phyloP scores from a whole-genome alignment of 257 asterid species.

The Salvia hispanica region DNA sequence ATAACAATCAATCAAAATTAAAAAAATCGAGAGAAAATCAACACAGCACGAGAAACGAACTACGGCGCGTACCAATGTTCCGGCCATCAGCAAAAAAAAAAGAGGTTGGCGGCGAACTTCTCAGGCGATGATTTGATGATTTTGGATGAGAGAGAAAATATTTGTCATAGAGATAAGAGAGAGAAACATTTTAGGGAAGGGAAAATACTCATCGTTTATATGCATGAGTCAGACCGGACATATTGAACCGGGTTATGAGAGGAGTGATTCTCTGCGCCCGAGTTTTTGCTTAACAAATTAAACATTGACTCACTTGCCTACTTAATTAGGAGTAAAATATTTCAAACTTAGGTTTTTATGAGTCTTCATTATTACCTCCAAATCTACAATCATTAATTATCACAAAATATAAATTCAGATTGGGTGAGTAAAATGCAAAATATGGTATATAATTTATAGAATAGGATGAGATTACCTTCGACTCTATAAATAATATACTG shows the following conservation, averaged over 20 bases:
- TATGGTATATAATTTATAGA: not conserved
- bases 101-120: slow-evolving; percentile 35
- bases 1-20: slow-evolving; percentile 34
- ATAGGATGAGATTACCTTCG: no score
- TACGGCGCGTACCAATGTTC: slow-evolving; percentile 33
- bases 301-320: slow-evolving; percentile 3
- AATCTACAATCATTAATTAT: not conserved
- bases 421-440: not conserved
- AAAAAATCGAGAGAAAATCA: not conserved
- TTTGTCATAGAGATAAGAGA: slow-evolving; percentile 37
- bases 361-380: not conserved
- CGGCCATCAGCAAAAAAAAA: slow-evolving; percentile 34
- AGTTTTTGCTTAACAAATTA: slow-evolving; percentile 13
- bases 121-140: slow-evolving; percentile 37
- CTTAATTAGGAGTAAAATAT: not conserved
- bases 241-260: not conserved
- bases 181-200: slow-evolving; percentile 36
- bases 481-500: no score
- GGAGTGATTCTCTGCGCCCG: slow-evolving; percentile 27
- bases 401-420: not conserved
- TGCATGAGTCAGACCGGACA: slow-evolving; percentile 31
- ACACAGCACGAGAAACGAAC: slow-evolving; percentile 14
- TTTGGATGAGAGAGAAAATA: slow-evolving; percentile 31
- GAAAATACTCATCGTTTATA: slow-evolving; percentile 20
- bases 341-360: not conserved